Evolutionary conservation across 2,329 filamentous ascomycete species (phyloP).

Genomic region (Colletotrichum sp.): DNA sequence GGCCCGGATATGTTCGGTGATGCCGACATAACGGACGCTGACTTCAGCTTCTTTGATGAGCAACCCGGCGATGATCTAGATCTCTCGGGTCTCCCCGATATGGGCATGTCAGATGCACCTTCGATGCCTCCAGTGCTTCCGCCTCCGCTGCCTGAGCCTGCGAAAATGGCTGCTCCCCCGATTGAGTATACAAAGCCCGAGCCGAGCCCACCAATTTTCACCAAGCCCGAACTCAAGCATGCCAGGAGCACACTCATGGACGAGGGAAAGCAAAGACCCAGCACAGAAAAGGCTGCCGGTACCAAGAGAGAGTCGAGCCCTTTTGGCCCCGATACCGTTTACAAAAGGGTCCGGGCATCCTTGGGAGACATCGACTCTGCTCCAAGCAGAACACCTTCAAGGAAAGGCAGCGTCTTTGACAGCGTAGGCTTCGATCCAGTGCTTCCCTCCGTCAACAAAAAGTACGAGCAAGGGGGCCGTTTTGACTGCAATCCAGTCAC

Average conservation of each 20-base stretch:
- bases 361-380: constrained; percentile 31
- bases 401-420: constrained; percentile 56
- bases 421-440: constrained; percentile 59
- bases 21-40: constrained; percentile 79
- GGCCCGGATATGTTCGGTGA: constrained; percentile 75
- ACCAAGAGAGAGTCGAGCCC: constrained; percentile 61
- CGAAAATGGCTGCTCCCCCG: constrained; percentile 18
- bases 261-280: constrained; percentile 36
- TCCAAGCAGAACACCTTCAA: constrained; percentile 26
- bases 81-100: constrained; percentile 33
- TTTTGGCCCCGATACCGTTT: constrained; percentile 63
- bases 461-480: constrained; percentile 62
- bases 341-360: constrained; percentile 60
- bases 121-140: neutral
- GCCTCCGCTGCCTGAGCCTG: constrained; percentile 15
- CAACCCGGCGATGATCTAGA: constrained; percentile 49
- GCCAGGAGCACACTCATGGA: constrained; percentile 59
- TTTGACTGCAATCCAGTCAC: constrained; percentile 51
- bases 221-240: constrained; percentile 65
- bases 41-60: constrained; percentile 85
- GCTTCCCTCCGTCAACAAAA: constrained; percentile 60
- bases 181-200: constrained; percentile 11
- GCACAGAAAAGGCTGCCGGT: constrained; percentile 17
- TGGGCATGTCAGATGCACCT: constrained; percentile 23
- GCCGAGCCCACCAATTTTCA: constrained; percentile 43